Conservation (phyloP, 345 rosid species). For the Bretschneidera sinensis region DNA sequence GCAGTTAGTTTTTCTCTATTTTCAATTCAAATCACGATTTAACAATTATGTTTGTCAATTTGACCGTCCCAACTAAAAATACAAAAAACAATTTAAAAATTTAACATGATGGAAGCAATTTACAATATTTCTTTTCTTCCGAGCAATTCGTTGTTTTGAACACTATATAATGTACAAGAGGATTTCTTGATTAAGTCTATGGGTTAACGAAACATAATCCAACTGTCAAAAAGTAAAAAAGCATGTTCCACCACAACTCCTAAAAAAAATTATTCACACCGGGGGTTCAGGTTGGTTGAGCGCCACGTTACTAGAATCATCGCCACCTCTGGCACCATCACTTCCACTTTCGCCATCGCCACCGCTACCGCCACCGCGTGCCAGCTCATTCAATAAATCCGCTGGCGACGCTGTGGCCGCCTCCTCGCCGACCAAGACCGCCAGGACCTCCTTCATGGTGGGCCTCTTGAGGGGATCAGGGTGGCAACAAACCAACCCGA, state of each 20-base stretch:
- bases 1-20: too few relatives aligned
- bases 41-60: too few relatives aligned
- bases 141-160: too few relatives aligned
- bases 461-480: conserved; percentile 68
- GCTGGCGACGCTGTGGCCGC: conserved; percentile 33
- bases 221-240: background rate
- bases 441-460: conserved; percentile 62
- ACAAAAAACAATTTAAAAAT: too few relatives aligned
- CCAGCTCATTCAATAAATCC: conserved; percentile 34
- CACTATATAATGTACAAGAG: too few relatives aligned
- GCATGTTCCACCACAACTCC: background rate
- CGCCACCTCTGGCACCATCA: background rate
- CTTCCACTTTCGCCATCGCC: too few relatives aligned
- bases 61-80: too few relatives aligned
- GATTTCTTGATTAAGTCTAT: background rate
- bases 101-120: too few relatives aligned
- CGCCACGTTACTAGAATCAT: conserved; percentile 8
- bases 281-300: background rate
- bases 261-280: conserved; percentile 13
- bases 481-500: conserved; percentile 86
- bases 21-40: too few relatives aligned
- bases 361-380: conserved; percentile 13
- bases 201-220: background rate
- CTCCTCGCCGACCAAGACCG: conserved; percentile 44
- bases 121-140: too few relatives aligned